Conservation (phyloP, 257 asterid genomes). For the Rubia yunnanensis region DNA sequence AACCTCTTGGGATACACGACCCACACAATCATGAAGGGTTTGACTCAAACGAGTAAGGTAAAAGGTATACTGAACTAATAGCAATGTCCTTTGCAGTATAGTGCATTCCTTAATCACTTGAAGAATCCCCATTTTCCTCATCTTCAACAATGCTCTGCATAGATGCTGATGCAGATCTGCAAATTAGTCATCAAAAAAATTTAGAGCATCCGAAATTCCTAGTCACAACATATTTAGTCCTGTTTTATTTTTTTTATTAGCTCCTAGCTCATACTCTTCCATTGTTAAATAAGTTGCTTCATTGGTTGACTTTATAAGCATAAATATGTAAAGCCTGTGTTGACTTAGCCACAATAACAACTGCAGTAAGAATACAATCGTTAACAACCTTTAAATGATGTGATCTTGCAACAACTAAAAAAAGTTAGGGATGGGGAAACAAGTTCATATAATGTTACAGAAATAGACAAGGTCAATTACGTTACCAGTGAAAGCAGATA, state of each 20-base stretch:
- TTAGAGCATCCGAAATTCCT: background rate
- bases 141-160: slow-evolving; percentile 59
- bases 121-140: slow-evolving; percentile 70
- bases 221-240: background rate
- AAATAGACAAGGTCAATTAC: background rate
- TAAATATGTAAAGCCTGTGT: background rate
- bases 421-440: background rate
- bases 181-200: slow-evolving; percentile 12
- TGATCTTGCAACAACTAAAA: background rate
- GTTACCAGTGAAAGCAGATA: background rate
- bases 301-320: background rate
- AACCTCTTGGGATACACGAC: too few species aligned
- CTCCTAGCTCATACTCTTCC: background rate
- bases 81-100: slow-evolving; percentile 41
- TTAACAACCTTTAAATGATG: background rate
- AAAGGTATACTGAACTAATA: slow-evolving; percentile 55
- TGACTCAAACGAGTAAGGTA: slow-evolving; percentile 7
- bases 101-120: slow-evolving; percentile 64
- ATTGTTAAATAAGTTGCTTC: background rate
- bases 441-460: background rate
- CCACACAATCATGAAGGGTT: background rate
- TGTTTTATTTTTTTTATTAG: background rate
- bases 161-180: slow-evolving; percentile 78
- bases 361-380: too few species aligned
- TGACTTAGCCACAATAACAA: background rate